Conservation (phyloP, 1,139 yeast species). For the Candida tunisiensis region DNA sequence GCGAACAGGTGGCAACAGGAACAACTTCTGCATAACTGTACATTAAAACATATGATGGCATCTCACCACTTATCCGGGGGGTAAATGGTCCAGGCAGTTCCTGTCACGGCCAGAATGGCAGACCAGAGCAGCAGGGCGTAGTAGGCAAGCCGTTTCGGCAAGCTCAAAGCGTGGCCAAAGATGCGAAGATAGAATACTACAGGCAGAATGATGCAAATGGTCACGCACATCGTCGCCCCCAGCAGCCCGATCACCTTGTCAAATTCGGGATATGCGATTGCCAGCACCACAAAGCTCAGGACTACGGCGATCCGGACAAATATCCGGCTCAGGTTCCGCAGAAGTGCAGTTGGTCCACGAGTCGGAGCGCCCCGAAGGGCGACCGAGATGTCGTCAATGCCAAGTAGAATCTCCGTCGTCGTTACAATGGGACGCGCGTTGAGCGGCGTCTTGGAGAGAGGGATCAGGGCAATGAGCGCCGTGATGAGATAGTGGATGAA, state of each 20-base stretch:
- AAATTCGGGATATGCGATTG: constrained; percentile 55
- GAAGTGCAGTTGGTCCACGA: constrained; percentile 1
- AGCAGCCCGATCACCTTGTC: constrained; percentile 71
- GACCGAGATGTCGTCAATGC: constrained; percentile 15
- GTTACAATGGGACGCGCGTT: constrained; percentile 78
- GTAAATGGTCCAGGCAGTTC: constrained; percentile 14
- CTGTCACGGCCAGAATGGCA: constrained; percentile 13
- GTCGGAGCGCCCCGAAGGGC: no score
- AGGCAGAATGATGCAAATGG: constrained; percentile 69
- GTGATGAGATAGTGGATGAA: constrained; percentile 51
- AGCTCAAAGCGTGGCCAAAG: constrained; percentile 30
- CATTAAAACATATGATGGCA: no score
- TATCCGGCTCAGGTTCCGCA: constrained; percentile 4
- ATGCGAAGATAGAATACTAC: constrained; percentile 48
- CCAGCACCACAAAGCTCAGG: constrained; percentile 27
- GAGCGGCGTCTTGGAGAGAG: constrained; percentile 76
- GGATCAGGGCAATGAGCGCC: constrained; percentile 60
- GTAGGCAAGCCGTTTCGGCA: constrained; percentile 24
- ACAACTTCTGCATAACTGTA: constrained; percentile 14
- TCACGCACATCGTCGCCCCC: constrained; percentile 70
- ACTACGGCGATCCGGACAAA: constrained; percentile 24
- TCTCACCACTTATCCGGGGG: not conserved
- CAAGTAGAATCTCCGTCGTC: constrained; percentile 34
- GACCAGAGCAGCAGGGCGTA: constrained; percentile 25
- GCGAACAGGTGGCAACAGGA: constrained; percentile 12